Evolutionary conservation across 345 rosid genomes (phyloP), one percentile per base, ranked within the genome.

Genomic region (Eutrema yunnanense): DNA sequence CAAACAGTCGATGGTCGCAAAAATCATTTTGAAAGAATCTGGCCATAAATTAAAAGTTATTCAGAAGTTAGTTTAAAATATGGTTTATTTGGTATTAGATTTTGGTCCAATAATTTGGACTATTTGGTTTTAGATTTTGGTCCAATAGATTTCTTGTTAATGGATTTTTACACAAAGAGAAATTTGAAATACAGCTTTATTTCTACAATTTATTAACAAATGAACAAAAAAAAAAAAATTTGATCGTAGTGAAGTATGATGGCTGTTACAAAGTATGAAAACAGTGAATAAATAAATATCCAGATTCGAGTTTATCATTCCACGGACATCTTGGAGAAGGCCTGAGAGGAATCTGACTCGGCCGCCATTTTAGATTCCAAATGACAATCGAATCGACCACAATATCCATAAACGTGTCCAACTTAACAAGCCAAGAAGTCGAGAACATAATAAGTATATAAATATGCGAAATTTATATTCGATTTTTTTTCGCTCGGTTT

Each of bases 261-360:
- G 34, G 53, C 62, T 67, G 11, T 3, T 11, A 32, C 12, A 67
- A 26, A 40, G 29, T 41, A 53, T 41, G 62, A 53, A 47, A 43
- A 56, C 9, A 34, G 29, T 12, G 12, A 30, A 6, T 43, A 4
- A 37, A 14, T 8, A 38, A 13, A 22, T 2, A 14, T 43, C 47
- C 16, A 69, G 52, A 22, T 56, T 68, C 44, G 64, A 69, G 26
- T 57, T 13, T 30, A 37, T 47, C 22, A 19, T 19, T 19, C 57
- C 9, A 71, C 9, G 27, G 41, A 40, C 9, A 13, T 13, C 34
- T 30, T 44, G 32, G 54, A 53, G 55, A 43, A 33, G 9, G 30
- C 8, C 37, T 38, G 6, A 58, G 68, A 50, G 73, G 78, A 67
- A 67, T 58, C 73, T 67, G 78, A 59, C 67, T 74, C 54, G 58